These are phyloP conservation scores for Pseudopithomyces maydicus DNA, from an alignment of 2,329 filamentous ascomycete genomes.

Conservation along the genomic window DNA sequence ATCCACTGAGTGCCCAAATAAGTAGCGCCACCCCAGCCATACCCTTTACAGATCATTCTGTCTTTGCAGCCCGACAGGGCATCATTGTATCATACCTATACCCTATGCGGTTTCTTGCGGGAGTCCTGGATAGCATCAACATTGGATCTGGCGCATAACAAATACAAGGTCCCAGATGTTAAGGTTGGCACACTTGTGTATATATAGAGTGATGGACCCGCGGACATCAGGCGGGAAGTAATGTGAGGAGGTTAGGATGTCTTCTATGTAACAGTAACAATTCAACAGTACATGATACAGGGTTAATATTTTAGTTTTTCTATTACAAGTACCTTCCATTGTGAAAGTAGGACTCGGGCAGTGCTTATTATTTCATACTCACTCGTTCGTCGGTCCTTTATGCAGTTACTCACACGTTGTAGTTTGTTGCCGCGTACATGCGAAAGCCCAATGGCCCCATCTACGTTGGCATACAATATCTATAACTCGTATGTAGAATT, in stretches of 20 bases:
- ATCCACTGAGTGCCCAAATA: background rate
- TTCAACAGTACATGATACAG: constrained; percentile 6
- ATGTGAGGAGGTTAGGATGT: background rate
- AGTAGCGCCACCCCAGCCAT: background rate
- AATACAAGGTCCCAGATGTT: background rate
- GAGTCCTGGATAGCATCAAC: constrained; percentile 1
- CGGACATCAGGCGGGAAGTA: background rate
- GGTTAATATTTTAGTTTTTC: background rate
- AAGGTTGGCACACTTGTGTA: background rate
- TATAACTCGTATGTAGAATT: background rate
- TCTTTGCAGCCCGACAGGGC: background rate
- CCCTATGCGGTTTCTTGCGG: background rate
- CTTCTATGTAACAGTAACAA: constrained; percentile 14
- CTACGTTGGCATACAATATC: background rate
- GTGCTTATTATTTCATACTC: too few species aligned
- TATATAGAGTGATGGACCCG: background rate
- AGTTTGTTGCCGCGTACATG: too few species aligned
- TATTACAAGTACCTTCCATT: background rate
- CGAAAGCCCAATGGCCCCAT: too few species aligned
- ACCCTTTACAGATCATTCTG: background rate
- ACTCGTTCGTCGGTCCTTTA: too few species aligned
- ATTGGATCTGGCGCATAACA: background rate
- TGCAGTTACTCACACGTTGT: background rate
- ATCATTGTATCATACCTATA: background rate
- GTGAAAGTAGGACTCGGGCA: too few species aligned